Conservation (phyloP, 352 stramenopile species). For the Phytophthora agathidicida region DNA sequence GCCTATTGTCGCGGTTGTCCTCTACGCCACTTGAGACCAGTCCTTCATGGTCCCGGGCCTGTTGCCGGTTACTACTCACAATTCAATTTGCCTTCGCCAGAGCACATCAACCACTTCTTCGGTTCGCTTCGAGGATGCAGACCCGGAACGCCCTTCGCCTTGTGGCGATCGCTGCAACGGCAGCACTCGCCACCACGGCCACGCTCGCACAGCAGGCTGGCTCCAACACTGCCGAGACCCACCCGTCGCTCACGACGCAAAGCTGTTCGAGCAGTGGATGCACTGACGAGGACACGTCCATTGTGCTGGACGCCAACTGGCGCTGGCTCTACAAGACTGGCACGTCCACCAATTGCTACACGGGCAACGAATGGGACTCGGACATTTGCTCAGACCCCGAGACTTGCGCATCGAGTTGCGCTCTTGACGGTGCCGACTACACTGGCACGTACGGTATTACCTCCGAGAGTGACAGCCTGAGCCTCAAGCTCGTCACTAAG, state of each 20-base stretch:
- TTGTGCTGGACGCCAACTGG: conserved; percentile 64
- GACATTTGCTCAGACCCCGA: conserved; percentile 41
- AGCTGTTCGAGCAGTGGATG: conserved; percentile 35
- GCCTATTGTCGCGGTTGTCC: too few species aligned
- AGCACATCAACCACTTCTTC: background rate
- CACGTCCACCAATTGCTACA: conserved; percentile 56
- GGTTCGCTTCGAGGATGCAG: conserved; percentile 5
- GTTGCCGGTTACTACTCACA: conserved; percentile 2
- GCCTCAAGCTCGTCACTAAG: conserved; percentile 55
- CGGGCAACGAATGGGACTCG: conserved; percentile 42
- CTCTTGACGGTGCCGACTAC: conserved; percentile 55
- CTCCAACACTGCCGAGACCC: conserved; percentile 35
- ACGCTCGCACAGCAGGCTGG: conserved; percentile 40
- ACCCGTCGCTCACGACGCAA: conserved; percentile 33
- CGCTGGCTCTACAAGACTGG: conserved; percentile 52
- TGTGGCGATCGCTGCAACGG: conserved; percentile 6
- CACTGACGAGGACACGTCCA: conserved; percentile 35
- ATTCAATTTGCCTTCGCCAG: conserved; percentile 9
- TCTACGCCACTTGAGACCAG: too few species aligned
- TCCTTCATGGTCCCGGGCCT: too few species aligned
- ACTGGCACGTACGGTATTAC: conserved; percentile 55
- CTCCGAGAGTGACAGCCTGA: conserved; percentile 26
- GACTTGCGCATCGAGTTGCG: conserved; percentile 43
- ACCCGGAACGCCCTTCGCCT: conserved; percentile 8
- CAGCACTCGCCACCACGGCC: background rate